Base-by-base conservation (phyloP, 202 grass and related monocot genomes). In the Schoenoplectus tabernaemontani region DNA sequence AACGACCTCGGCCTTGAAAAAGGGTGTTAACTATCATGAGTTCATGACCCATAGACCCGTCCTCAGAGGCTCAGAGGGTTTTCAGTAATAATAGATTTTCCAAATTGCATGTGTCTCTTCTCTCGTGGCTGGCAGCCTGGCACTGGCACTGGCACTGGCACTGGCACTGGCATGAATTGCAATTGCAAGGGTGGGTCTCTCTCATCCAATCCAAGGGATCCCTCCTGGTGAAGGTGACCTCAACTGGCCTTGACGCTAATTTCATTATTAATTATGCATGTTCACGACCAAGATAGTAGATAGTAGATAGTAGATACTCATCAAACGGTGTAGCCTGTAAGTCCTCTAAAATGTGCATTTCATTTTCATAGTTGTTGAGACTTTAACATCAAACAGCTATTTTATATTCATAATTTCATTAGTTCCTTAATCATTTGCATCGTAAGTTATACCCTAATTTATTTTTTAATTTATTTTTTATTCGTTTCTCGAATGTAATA, bases 131-230 rank as follows among this genome's bases (percentile, higher is more conserved):
- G 63, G 63, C 63, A 66, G 2, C 12, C 0, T 69, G 9, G 64
- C 37, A 68, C 56, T 23, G 50, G n/a, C n/a, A n/a, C n/a, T n/a
- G n/a, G n/a, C n/a, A n/a, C n/a, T n/a, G n/a, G n/a, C n/a, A n/a
- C n/a, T n/a, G n/a, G n/a, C n/a, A n/a, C n/a, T n/a, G 30, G 22
- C 2, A 17, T 48, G 23, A 13, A 50, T 16, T 50, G 47, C 0
- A 51, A 15, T 12, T 10, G 13, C 13, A 32, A 6, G 44, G 3
- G 68, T 51, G 32, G 24, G 69, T 74, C 46, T 74, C 46, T n/a
- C n/a, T n/a, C n/a, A n/a, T n/a, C n/a, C n/a, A n/a, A 74, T 74
- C 69, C 43, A n/a, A 74, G 69, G 69, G 26, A 26, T 74, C 46
- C 23, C 69, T 34, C 69, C 69, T n/a, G n/a, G n/a, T n/a, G n/a